Evolutionary conservation across 371 early-diverging fungal genomes (phyloP), one percentile per base, ranked within the genome.

Genomic region (Mucor racemosus): DNA sequence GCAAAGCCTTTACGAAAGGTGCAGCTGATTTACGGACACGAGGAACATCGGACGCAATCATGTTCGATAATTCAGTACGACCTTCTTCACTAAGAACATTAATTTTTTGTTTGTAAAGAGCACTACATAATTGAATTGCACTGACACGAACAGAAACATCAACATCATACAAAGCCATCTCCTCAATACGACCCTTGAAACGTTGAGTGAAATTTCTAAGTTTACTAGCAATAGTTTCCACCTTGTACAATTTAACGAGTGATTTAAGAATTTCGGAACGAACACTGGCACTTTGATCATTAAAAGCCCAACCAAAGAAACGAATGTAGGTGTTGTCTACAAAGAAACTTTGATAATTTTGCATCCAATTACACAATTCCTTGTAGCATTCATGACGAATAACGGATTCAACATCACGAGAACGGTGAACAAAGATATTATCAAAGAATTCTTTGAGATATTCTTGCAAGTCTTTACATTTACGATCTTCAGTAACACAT

Each of bases 231-330:
- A 82, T 78, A 21, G 70, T 63, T 39, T 87, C 89, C 14, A 79
- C 68, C 53, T 79, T 82, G 63, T 88, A 91, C 4, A 93, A 72
- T 7, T 68, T 73, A 9, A 62, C 66, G 6, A 93, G 67, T 1
- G 86, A 73, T 53, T 83, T 85, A 42, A 93, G 53, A 0, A 90
- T 72, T 66, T 92, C 91, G 6, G 86, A 65, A 15, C 93, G 87
- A 10, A 92, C 93, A 36, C 64, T 48, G 4, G 88, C 75, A 40
- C 67, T 90, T 69, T 84, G 89, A 74, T 98, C 97, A 53, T 91
- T 90, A 35, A 96, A 79, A 54, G 90, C 82, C 96, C 95, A 95
- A 10, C 96, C 95, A 7, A 95, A 64, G 69, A 94, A 94, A 31
- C 94, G 82, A 33, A 95, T 71, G 70, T 95, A 93, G 21, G 72